phyloP scores from a whole-genome alignment of 306 rosid species.

The Abrus precatorius region DNA sequence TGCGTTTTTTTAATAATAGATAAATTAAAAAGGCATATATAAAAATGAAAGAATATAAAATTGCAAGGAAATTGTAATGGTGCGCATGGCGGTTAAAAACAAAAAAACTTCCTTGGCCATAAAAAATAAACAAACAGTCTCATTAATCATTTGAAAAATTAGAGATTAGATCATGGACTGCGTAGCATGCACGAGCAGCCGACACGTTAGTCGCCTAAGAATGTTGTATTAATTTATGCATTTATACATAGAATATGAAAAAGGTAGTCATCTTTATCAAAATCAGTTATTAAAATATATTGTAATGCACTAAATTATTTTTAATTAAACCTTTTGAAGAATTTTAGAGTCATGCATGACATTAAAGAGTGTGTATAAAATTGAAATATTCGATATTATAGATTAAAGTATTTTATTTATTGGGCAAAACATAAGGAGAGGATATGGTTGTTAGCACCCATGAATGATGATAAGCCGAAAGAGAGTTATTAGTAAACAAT shows the following conservation, averaged over 20 bases:
- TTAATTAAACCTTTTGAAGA: conserved; percentile 38
- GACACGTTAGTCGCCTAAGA: conserved; percentile 54
- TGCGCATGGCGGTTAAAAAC: conserved; percentile 45
- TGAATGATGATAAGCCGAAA: conserved; percentile 55
- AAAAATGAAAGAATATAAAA: no score
- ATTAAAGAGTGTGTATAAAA: conserved; percentile 44
- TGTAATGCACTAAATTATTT: conserved; percentile 24
- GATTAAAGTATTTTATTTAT: conserved; percentile 37
- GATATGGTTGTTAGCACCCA: conserved; percentile 62
- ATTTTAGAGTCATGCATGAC: conserved; percentile 60
- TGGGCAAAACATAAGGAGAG: conserved; percentile 51
- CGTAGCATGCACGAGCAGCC: conserved; percentile 44
- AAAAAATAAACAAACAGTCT: conserved; percentile 3
- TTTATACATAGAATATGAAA: conserved; percentile 1
- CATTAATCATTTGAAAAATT: conserved; percentile 31
- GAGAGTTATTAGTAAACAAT: conserved; percentile 42
- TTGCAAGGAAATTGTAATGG: not conserved
- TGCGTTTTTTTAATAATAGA: no score
- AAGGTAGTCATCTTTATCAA: conserved; percentile 40
- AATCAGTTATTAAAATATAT: conserved; percentile 29
- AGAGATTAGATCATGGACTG: conserved; percentile 45
- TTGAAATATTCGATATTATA: conserved; percentile 42
- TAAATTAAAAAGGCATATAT: no score
- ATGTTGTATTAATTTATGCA: conserved; percentile 47
- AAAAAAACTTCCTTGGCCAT: conserved; percentile 46